Evolutionary conservation across 1,284 basidiomycete species (phyloP).

Genomic region (Cutaneotrichosporon dermatis): DNA sequence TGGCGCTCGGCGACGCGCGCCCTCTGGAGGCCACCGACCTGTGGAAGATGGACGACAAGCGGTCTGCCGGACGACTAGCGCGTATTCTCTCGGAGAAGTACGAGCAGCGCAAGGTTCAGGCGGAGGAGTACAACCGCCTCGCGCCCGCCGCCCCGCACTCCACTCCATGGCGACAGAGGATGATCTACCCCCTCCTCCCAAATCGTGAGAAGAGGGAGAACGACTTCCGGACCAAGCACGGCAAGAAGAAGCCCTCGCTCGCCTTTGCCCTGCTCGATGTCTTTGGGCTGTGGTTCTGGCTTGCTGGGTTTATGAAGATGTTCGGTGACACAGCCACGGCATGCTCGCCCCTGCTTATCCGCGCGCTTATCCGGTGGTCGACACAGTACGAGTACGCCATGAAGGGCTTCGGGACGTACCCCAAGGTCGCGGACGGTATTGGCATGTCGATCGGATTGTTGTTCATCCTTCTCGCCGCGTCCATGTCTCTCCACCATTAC

Average conservation of each 20-base stretch:
- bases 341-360: slow-evolving; percentile 70
- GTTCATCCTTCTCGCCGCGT: slow-evolving; percentile 63
- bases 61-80: slow-evolving; percentile 60
- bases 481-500: slow-evolving; percentile 72
- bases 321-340: slow-evolving; percentile 66
- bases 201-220: slow-evolving; percentile 36
- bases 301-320: slow-evolving; percentile 69
- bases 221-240: slow-evolving; percentile 51
- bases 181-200: slow-evolving; percentile 29
- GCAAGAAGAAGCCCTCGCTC: slow-evolving; percentile 65
- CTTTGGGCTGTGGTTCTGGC: slow-evolving; percentile 78
- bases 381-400: slow-evolving; percentile 60
- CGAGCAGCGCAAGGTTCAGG: slow-evolving; percentile 58
- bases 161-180: slow-evolving; percentile 29
- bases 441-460: slow-evolving; percentile 71
- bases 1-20: slow-evolving; percentile 58
- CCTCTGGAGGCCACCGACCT: slow-evolving; percentile 77
- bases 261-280: slow-evolving; percentile 73
- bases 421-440: slow-evolving; percentile 65
- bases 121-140: slow-evolving; percentile 66
- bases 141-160: slow-evolving; percentile 46
- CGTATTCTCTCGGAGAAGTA: slow-evolving; percentile 63
- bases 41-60: slow-evolving; percentile 64
- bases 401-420: slow-evolving; percentile 47
- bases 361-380: slow-evolving; percentile 72